These are phyloP conservation scores for Durusdinium trenchii DNA, from an alignment of 73 alveolate genomes.

Conservation along the genomic window DNA sequence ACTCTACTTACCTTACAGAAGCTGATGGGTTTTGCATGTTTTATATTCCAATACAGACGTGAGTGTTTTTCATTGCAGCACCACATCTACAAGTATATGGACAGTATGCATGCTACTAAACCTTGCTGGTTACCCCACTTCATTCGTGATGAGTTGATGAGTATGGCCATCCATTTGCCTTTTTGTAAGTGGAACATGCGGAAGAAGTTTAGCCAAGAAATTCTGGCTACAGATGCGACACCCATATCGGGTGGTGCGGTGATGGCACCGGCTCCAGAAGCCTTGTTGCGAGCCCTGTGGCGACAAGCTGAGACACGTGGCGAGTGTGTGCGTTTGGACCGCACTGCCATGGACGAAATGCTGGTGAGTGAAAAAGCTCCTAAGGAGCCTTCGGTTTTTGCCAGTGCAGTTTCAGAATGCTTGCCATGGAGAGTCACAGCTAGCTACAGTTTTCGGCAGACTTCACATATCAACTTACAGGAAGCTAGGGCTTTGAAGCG, in stretches of 20 bases:
- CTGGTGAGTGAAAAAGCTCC: no score
- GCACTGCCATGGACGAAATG: no score
- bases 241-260: constrained; percentile 22
- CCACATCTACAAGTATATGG: no score
- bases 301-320: constrained; percentile 21
- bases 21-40: not conserved
- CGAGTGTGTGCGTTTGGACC: not conserved
- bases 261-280: not conserved
- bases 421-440: not conserved
- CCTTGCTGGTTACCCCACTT: not conserved
- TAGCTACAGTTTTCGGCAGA: constrained; percentile 10
- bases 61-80: constrained; percentile 4
- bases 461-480: constrained; percentile 30
- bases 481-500: constrained; percentile 21
- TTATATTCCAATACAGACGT: not conserved
- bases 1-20: not conserved
- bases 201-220: not conserved
- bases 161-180: constrained; percentile 7
- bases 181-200: not conserved
- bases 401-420: not conserved
- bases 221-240: constrained; percentile 35
- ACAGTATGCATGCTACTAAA: no score
- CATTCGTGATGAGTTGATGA: constrained; percentile 7
- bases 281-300: not conserved
- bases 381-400: not conserved